Evolutionary conservation across 2,329 filamentous ascomycete genomes (phyloP), one percentile per base, ranked within the genome.

Genomic region (Pseudogymnoascus sp.): DNA sequence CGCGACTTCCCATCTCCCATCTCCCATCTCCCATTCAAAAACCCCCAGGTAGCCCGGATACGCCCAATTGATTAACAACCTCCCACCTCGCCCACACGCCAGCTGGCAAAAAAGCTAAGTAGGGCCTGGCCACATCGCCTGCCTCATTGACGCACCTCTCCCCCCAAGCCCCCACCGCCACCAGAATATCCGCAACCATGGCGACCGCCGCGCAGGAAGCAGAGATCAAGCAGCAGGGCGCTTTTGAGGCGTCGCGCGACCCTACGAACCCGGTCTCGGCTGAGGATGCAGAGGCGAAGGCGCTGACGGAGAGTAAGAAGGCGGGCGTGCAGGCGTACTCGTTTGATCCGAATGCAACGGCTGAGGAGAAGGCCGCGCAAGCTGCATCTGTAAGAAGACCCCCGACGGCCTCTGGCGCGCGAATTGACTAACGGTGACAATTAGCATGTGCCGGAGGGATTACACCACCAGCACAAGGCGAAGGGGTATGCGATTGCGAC

Each of bases 311-410:
- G 74, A 91, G 90, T 68, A 85, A 82, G 71, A 88, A 89, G 70
- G 90, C 88, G 11, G 94, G 94, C 44, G 84, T 89, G 23, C 78
- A 87, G 31, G 92, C 91, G 67, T 94, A 90, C 73, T 84, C 87
- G 66, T 99, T 97, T 77, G 84, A 99, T 73, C 91, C 94, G 0
- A 78, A 96, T 78, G 92, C 92, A 44, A 87, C 82, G 47, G 82
- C 88, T 0, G 90, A 92, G 73, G 82, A 96, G 75, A 99, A 99
- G 79, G 87, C 84, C 65, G 88, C 88, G 33, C 90, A 92, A 73
- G 87, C 89, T 21, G 80, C 83, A 80, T 84, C 87, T 72, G 91
- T 96, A 81, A 70, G 88, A 81, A 42, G 1, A 2, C 40, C 21
- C 60, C 16, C 38, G 16, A 21, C 40, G 4, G 8, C 16, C 3